Base-by-base conservation (phyloP, 495 filamentous ascomycete species). In the Xylaria nigripes region DNA sequence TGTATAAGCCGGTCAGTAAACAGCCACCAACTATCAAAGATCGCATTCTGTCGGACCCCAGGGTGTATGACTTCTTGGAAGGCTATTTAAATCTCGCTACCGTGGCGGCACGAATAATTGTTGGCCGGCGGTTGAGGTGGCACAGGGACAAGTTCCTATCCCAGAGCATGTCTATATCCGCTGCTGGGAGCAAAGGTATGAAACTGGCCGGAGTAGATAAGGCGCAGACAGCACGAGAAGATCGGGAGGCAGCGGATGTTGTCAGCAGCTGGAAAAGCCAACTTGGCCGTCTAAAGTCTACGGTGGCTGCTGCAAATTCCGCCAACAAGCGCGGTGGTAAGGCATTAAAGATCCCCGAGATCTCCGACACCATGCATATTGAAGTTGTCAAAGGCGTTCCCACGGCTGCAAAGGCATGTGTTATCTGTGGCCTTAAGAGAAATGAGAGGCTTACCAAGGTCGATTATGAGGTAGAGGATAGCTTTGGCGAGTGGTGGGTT, bases 401-500 rank as follows among this genome's bases (percentile, higher is more conserved):
- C 8, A 86, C 81, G 45, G 87, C 87, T 7, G 73, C 82, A 0
- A 84, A 85, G 66, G 76, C 81, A n/a, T 98, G 93, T 70, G 81
- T 87, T 48, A 75, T 98, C 21, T 98, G 93, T 71, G 89, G 89
- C 1, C 70, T 97, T 57, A 90, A 84, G 70, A 73, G 91, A 59
- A 87, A 94, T 42, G 93, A 98, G 72, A 76, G 91, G 32, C 72
- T 96, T 18, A 65, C 73, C 2, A 83, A 79, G 58, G 74, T 95
- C 25, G 91, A 96, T 67, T 73, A 84, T 24, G 74, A 82, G 50
- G 85, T 94, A 18, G 81, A 89, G 57, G 93, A 96, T 71, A 89
- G 84, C 67, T 91, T 95, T 73, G 89, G 88, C 36, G 90, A 96
- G 69, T 96, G 89, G 89, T 98, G 93, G 93, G 76, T 86, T 13